Percentiles rank a stretch among this genome's conserved stretches.
Conservation (phyloP, 495 filamentous ascomycete genomes). For the Penicillium canescens region DNA sequence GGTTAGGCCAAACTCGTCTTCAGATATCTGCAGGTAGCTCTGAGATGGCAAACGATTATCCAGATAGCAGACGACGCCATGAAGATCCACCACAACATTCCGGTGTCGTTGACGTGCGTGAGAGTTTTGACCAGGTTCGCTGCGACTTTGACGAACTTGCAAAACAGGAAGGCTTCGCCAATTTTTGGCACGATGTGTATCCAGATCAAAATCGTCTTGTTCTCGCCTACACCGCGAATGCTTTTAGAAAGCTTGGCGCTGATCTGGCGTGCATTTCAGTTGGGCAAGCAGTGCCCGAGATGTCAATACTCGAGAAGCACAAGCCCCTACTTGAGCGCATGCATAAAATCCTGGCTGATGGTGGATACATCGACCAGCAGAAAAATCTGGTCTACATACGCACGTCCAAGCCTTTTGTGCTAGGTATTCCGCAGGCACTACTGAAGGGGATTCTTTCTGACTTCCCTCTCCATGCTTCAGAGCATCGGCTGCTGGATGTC, state of each 20-base stretch:
- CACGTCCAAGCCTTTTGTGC: too few relatives aligned
- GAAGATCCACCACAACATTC: too few relatives aligned
- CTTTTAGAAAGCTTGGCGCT: constrained; percentile 16
- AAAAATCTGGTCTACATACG: too few relatives aligned
- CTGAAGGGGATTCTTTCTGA: neutral
- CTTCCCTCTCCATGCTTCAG: constrained; percentile 23
- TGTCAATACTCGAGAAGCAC: too few relatives aligned
- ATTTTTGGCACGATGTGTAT: constrained; percentile 10
- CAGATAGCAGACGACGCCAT: too few relatives aligned
- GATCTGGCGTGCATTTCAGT: neutral
- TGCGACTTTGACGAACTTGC: neutral
- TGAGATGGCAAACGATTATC: too few relatives aligned
- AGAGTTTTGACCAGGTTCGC: neutral
- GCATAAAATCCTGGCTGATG: neutral
- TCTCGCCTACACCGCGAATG: constrained; percentile 22
- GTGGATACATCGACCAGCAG: too few relatives aligned
- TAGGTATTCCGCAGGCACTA: neutral
- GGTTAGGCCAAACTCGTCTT: too few relatives aligned
- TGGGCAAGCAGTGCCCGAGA: neutral
- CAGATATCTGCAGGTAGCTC: too few relatives aligned
- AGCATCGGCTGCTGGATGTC: constrained; percentile 24
- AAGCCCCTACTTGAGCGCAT: neutral
- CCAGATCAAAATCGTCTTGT: constrained; percentile 20
- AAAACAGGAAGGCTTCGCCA: neutral
- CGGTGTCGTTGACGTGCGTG: too few relatives aligned